Percentiles rank a stretch among this genome's conserved stretches.
Evolutionary conservation across 164 flowering plant genomes (phyloP).

Genomic region (Magnolia kwangsiensis): DNA sequence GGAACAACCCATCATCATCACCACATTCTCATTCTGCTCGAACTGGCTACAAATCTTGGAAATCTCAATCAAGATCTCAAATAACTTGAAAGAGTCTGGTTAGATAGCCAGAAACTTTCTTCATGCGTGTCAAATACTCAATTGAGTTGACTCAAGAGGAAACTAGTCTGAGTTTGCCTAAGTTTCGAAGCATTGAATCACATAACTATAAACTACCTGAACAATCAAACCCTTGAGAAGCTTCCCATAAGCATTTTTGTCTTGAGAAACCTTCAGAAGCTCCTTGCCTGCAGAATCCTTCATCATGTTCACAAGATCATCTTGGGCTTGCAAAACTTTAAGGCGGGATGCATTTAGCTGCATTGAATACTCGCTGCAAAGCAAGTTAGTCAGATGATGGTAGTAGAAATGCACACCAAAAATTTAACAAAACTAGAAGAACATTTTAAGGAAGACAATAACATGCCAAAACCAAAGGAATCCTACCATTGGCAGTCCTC

Average conservation of each 20-base stretch:
- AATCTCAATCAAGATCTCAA: neutral
- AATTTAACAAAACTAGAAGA: neutral
- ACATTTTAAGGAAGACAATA: neutral
- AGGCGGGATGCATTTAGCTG: slow-evolving; percentile 72
- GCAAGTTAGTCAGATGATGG: slow-evolving; percentile 7
- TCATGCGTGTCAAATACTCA: neutral
- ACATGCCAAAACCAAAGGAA: neutral
- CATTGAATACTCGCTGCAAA: slow-evolving; percentile 70
- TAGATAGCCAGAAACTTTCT: neutral
- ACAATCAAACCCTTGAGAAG: slow-evolving; percentile 54
- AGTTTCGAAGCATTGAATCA: too few relatives aligned
- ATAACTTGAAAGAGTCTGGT: neutral
- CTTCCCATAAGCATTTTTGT: slow-evolving; percentile 38
- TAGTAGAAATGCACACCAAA: neutral
- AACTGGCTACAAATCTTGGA: too few relatives aligned
- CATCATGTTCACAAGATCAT: slow-evolving; percentile 57
- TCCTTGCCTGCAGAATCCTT: slow-evolving; percentile 58
- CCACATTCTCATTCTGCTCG: neutral
- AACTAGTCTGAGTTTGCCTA: neutral
- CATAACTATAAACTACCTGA: slow-evolving; percentile 34
- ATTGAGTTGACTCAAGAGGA: neutral
- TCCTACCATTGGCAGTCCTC: too few relatives aligned
- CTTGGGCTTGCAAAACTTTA: slow-evolving; percentile 67
- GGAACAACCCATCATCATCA: neutral
- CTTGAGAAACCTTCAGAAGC: slow-evolving; percentile 33